phyloP scores from a whole-genome alignment of 2,329 filamentous ascomycete genomes.

The Colletotrichum neosansevieriae region DNA sequence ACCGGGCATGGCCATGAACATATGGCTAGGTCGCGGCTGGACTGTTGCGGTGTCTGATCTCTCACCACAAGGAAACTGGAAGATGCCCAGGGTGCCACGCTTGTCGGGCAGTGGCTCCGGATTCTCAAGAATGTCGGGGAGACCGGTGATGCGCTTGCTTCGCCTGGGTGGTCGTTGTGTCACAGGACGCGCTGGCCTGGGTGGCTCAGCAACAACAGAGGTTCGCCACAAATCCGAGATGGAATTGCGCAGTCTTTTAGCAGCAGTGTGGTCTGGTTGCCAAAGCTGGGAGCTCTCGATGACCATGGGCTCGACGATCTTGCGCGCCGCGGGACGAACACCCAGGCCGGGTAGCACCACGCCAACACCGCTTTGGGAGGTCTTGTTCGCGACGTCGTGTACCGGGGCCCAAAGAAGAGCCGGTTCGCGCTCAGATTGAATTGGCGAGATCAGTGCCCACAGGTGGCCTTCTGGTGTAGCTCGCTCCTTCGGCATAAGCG shows the following conservation, averaged over 20 bases:
- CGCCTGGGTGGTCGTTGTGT: slow-evolving; percentile 67
- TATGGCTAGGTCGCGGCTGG: slow-evolving; percentile 51
- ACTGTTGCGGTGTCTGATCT: slow-evolving; percentile 67
- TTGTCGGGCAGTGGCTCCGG: slow-evolving; percentile 70
- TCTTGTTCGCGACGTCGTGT: slow-evolving; percentile 18
- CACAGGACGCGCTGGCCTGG: slow-evolving; percentile 55
- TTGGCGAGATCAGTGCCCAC: slow-evolving; percentile 30
- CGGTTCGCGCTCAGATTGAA: slow-evolving; percentile 30
- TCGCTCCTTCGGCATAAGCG: slow-evolving; percentile 37
- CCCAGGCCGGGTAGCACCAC: slow-evolving; percentile 47
- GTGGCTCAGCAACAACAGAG: slow-evolving; percentile 36
- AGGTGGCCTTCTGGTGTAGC: slow-evolving; percentile 26
- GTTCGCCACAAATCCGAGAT: slow-evolving; percentile 48
- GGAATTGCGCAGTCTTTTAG: slow-evolving; percentile 40
- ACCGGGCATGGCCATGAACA: slow-evolving; percentile 62
- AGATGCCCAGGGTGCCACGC: slow-evolving; percentile 71
- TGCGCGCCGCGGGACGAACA: slow-evolving; percentile 52
- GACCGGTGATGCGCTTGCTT: slow-evolving; percentile 67
- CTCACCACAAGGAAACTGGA: slow-evolving; percentile 76
- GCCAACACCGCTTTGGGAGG: slow-evolving; percentile 13
- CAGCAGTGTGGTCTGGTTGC: slow-evolving; percentile 46
- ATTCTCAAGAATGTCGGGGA: slow-evolving; percentile 74
- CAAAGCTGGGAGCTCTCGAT: slow-evolving; percentile 56
- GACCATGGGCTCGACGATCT: slow-evolving; percentile 47
- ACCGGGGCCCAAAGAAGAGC: slow-evolving; percentile 27